Evolutionary conservation across 495 filamentous ascomycete genomes (phyloP).

Genomic region (Neurospora sp.): DNA sequence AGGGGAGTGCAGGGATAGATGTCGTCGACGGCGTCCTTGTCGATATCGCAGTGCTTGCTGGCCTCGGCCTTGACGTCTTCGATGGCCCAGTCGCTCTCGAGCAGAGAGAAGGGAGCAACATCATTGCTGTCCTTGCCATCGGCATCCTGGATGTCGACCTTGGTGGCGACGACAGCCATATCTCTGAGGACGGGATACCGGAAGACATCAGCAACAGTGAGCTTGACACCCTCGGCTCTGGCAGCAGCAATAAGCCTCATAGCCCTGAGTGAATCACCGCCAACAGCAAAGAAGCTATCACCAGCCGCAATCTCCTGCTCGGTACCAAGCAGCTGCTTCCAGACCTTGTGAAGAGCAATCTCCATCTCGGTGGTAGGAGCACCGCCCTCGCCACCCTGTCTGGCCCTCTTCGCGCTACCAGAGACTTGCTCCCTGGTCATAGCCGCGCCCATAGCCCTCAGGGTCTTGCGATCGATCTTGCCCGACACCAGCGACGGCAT

Average conservation of each 20-base stretch:
- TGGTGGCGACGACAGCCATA: slow-evolving; percentile 25
- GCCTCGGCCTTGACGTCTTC: slow-evolving; percentile 17
- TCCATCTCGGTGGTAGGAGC: slow-evolving; percentile 21
- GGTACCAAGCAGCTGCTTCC: slow-evolving; percentile 22
- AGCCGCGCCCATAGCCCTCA: slow-evolving; percentile 31
- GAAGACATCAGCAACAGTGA: slow-evolving; percentile 40
- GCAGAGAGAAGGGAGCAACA: slow-evolving; percentile 21
- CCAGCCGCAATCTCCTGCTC: slow-evolving; percentile 17
- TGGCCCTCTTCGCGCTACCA: slow-evolving; percentile 12
- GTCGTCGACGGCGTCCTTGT: slow-evolving; percentile 38
- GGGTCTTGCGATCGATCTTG: slow-evolving; percentile 52
- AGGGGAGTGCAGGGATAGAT: slow-evolving; percentile 61
- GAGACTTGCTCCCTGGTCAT: slow-evolving; percentile 25
- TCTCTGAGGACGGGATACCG: slow-evolving; percentile 26
- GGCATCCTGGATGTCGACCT: background rate
- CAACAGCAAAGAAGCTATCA: slow-evolving; percentile 44
- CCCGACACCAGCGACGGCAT: slow-evolving; percentile 48
- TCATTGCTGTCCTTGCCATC: background rate
- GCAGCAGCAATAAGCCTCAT: slow-evolving; percentile 44
- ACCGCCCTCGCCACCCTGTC: slow-evolving; percentile 1
- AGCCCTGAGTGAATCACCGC: slow-evolving; percentile 44
- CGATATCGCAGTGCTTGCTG: slow-evolving; percentile 19
- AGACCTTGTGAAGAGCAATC: slow-evolving; percentile 16
- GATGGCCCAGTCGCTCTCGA: slow-evolving; percentile 15
- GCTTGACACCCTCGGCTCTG: slow-evolving; percentile 18